Evolutionary conservation across 164 flowering plant species (phyloP), one percentile per base, ranked within the genome.

Genomic region (Magnolia kwangsiensis): DNA sequence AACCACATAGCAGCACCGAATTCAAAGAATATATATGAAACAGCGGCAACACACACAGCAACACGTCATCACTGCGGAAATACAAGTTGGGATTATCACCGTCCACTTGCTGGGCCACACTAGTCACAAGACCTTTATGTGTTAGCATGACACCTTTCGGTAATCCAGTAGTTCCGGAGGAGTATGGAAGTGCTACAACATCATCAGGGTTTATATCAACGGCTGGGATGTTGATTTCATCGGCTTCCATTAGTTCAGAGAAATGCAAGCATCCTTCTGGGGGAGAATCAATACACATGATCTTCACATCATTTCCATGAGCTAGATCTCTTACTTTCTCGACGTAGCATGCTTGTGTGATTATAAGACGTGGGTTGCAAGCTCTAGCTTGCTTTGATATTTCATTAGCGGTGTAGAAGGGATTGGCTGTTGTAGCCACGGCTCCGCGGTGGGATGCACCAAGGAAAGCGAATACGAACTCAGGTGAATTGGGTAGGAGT

Each of bases 111-210:
- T 96, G 99, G 0, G 97, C 98, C 9, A 92, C 92, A 76, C 95
- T 91, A 0, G 99, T 92, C 2, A 96, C 89, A 8, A 88, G 77
- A 2, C 94, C 87, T 74, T 83, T 83, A 77, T 95, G 98, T 2
- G 94, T 95, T 49, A 95, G 75, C 97, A 92, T 92, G 24, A 93
- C 98, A 1, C 98, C 99, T 72, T 96, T 96, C 0, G 99, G 98
- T 8, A 96, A 78, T n/a, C 99, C 98, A 0, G 99, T 93, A 0
- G 99, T 96, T 0, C 99, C 99, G 0, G 99, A 96, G 0, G 99
- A 96, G 81, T 88, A 96, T 16, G 95, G 99, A 29, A 96, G 78
- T 67, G 95, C 96, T 58, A 92, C 97, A 49, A 89, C 95, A 55
- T 96, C 98, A 27, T 90, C 90, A 0, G 97, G 84, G 13, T 51